These are phyloP conservation scores for Gymnopilus junonius DNA, from an alignment of 768 basidiomycete species.

Conservation along the genomic window DNA sequence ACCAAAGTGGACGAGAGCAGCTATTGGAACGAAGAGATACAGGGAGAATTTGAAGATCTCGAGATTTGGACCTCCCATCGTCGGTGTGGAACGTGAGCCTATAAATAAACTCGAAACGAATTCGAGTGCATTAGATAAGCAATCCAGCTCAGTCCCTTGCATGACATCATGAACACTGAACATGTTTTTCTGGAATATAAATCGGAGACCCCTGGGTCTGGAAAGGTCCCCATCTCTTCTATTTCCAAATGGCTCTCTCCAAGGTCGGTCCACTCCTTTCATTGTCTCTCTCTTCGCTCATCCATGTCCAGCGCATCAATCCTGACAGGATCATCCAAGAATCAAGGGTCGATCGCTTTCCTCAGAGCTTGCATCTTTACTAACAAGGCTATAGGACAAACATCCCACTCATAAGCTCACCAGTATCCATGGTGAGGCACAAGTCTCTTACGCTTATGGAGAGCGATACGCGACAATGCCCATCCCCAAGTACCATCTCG, in stretches of 20 bases:
- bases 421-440: conserved; percentile 23
- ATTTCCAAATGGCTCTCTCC: conserved; percentile 58
- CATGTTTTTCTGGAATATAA: not conserved
- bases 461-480: conserved; percentile 69
- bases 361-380: conserved; percentile 4
- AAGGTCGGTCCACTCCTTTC: conserved; percentile 41
- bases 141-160: not conserved
- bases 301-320: conserved; percentile 55
- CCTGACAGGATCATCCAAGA: conserved; percentile 66
- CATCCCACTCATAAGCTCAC: conserved; percentile 32
- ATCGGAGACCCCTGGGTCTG: not conserved
- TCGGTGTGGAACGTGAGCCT: conserved; percentile 4
- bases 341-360: conserved; percentile 44
- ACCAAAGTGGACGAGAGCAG: conserved; percentile 82
- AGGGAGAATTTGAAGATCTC: conserved; percentile 91
- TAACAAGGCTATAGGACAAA: conserved; percentile 7
- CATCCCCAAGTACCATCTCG: conserved; percentile 71
- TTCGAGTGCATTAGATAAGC: not conserved
- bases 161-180: conserved; percentile 11
- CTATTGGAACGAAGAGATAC: conserved; percentile 85
- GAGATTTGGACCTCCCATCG: conserved; percentile 77
- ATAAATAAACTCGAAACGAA: not conserved
- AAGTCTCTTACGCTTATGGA: conserved; percentile 52
- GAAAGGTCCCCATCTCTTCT: conserved; percentile 1
- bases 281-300: not conserved